Base-by-base conservation (phyloP, 2,329 filamentous ascomycete genomes). In the Talaromyces sp. region DNA sequence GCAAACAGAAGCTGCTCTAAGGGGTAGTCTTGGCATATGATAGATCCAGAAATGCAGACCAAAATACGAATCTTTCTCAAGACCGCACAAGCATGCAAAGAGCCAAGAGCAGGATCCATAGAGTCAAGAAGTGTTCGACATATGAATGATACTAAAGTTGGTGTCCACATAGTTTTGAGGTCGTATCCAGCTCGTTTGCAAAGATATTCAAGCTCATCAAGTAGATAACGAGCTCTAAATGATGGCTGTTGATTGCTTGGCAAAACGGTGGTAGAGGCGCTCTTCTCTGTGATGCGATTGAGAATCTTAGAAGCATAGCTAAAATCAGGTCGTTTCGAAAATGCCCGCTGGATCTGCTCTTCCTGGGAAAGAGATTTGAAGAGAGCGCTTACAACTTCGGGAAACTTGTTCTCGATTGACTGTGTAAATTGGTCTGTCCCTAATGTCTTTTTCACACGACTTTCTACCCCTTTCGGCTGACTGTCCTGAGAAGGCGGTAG, bases 1-100 rank as follows among this genome's bases (percentile, higher is more conserved):
- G 90, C 89, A 71, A 93, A 91, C 1, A 99, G 83, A 0, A 96
- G 83, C 91, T 97, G 95, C 75, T 99, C 92, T 14, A 97, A 76
- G 11, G 92, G 91, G 73, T 98, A 98, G 0, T 90, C 90, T 47
- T 87, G 81, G 27, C 90, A 82, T n/a, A 90, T 91, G 60, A 88
- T 83, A 0, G 86, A 75, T 0, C 92, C 93, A 31, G 92, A 90
- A 54, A 98, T 80, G 66, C 88, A 90, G 31, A 98, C 84, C 16
- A 98, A 79, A 9, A 97, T 86, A 39, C 93, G 86, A 56, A 98
- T 84, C 73, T 96, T 97, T 45, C 93, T 89, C 60, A 99, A 84
- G 3, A 97, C 88, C 1, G 92, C 90, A 74, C 92, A 95, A 43
- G 91, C 90, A 75, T 97, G 91, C 5, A 97, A 81, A 22, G 95